phyloP scores from a whole-genome alignment of 495 filamentous ascomycete genomes.

The Darksidea phi region DNA sequence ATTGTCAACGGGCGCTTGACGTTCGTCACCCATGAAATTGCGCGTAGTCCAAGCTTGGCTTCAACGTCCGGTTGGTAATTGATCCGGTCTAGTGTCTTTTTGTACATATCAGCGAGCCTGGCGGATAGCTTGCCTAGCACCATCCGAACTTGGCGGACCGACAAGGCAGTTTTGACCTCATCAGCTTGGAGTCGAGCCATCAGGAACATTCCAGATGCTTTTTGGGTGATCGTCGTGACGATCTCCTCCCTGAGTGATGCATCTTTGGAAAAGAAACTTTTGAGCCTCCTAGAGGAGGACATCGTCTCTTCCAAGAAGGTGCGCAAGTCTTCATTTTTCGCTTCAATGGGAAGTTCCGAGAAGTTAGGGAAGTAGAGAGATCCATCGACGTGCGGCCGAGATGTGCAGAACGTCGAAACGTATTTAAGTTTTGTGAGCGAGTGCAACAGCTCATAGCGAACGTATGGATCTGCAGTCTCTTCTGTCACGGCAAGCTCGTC shows the following conservation, averaged over 20 bases:
- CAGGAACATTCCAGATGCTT: constrained; percentile 8
- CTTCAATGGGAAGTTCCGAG: neutral
- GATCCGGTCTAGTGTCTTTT: neutral
- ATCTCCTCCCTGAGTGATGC: neutral
- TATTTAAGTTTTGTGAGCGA: neutral
- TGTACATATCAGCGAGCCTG: neutral
- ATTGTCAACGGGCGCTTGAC: constrained; percentile 5
- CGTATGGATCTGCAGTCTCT: neutral
- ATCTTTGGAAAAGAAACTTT: neutral
- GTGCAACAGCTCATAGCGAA: neutral
- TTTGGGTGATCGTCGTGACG: neutral
- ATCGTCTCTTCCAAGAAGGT: neutral
- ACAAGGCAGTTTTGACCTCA: neutral
- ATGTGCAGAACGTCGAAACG: neutral
- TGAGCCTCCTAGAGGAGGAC: neutral
- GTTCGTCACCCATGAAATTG: neutral
- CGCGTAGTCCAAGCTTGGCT: neutral
- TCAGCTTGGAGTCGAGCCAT: constrained; percentile 3
- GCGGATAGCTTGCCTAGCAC: neutral
- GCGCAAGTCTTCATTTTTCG: neutral
- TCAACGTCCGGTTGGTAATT: neutral
- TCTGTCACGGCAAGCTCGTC: neutral
- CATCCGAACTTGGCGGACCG: neutral
- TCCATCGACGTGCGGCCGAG: neutral
- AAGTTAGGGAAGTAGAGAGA: neutral